Percentiles rank a stretch among this genome's conserved stretches.
phyloP scores from a whole-genome alignment of 768 basidiomycete genomes.

The Trametes villosa region DNA sequence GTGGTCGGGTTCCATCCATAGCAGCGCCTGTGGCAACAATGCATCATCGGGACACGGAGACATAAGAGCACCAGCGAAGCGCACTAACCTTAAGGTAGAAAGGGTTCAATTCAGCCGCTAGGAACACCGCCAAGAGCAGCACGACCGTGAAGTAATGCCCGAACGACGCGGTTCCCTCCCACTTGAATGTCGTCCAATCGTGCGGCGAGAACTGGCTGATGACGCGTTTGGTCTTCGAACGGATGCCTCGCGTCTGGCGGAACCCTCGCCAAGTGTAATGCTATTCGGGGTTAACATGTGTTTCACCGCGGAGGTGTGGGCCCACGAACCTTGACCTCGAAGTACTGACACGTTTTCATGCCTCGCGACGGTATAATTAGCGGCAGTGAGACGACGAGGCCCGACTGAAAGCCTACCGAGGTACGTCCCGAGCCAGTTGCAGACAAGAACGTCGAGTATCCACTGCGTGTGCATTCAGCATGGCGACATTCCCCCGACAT shows the following conservation, averaged over 20 bases:
- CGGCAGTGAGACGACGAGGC: slow-evolving; percentile 9
- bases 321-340: slow-evolving; percentile 77
- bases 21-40: slow-evolving; percentile 47
- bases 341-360: slow-evolving; percentile 86
- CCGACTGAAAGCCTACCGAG: slow-evolving; percentile 51
- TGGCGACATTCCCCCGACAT: slow-evolving; percentile 5
- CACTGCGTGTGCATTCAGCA: slow-evolving; percentile 53
- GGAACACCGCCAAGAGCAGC: slow-evolving; percentile 72
- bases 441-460: slow-evolving; percentile 84
- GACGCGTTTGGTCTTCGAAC: slow-evolving; percentile 79
- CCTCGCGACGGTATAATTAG: slow-evolving; percentile 45
- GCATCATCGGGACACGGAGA: slow-evolving; percentile 6
- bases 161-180: slow-evolving; percentile 79
- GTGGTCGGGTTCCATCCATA: slow-evolving; percentile 93
- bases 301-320: neutral
- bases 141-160: slow-evolving; percentile 78
- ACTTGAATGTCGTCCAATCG: slow-evolving; percentile 87
- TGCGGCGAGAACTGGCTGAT: slow-evolving; percentile 86
- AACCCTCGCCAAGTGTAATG: slow-evolving; percentile 87
- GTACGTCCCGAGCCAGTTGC: slow-evolving; percentile 89
- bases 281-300: slow-evolving; percentile 41
- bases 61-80: neutral
- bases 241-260: slow-evolving; percentile 74
- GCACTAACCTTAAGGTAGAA: slow-evolving; percentile 80
- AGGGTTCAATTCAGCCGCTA: slow-evolving; percentile 84